These are phyloP conservation scores for Peronosclerospora sorghi DNA, from an alignment of 352 stramenopile genomes.

Conservation along the genomic window DNA sequence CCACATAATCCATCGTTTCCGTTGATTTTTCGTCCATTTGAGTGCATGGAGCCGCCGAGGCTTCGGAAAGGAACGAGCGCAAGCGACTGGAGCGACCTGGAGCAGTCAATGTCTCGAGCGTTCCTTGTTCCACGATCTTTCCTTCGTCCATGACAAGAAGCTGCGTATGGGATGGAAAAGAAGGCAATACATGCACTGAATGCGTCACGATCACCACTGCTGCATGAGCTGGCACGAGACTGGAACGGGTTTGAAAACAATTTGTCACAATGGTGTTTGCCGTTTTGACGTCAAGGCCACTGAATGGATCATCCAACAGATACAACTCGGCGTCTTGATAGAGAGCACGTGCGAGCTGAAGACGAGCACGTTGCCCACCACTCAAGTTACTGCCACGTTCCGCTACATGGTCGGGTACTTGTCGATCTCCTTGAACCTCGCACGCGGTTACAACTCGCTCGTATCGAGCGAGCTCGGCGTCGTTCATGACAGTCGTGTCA, in stretches of 20 bases:
- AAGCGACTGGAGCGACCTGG: slow-evolving; percentile 17
- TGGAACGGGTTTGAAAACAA: slow-evolving; percentile 29
- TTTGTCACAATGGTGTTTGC: slow-evolving; percentile 35
- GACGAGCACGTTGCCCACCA: slow-evolving; percentile 67
- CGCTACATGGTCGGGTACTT: slow-evolving; percentile 29
- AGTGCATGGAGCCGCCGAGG: background rate
- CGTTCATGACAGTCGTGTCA: background rate
- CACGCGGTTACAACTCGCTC: slow-evolving; percentile 46
- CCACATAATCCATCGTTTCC: background rate
- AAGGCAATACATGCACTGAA: slow-evolving; percentile 48
- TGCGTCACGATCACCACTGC: slow-evolving; percentile 74
- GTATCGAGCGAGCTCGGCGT: slow-evolving; percentile 34
- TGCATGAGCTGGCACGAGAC: slow-evolving; percentile 34
- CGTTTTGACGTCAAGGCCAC: slow-evolving; percentile 60
- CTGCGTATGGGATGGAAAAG: slow-evolving; percentile 27
- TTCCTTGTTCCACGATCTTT: slow-evolving; percentile 32
- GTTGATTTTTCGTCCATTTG: background rate
- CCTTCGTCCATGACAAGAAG: slow-evolving; percentile 56
- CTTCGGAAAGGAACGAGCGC: slow-evolving; percentile 12
- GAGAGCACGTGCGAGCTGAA: slow-evolving; percentile 78
- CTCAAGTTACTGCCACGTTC: slow-evolving; percentile 82
- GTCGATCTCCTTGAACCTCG: slow-evolving; percentile 63
- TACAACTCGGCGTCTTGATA: slow-evolving; percentile 63
- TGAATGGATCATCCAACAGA: slow-evolving; percentile 85
- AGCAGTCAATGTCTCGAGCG: slow-evolving; percentile 17